phyloP scores from a whole-genome alignment of 306 rosid genomes.

The Castanea mollissima region DNA sequence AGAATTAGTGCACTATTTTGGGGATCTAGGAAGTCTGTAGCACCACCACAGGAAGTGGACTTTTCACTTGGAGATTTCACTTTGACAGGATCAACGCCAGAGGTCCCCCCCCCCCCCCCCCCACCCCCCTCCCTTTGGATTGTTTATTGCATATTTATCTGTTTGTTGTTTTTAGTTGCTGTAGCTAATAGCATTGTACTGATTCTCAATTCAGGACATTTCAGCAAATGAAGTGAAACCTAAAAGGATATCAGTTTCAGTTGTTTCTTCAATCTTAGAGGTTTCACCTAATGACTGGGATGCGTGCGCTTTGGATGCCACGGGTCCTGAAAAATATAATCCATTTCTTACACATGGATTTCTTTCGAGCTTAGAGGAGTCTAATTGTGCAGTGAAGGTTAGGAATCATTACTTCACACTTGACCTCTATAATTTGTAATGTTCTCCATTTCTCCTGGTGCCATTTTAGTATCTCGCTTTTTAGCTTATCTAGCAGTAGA shows the following conservation, averaged over 20 bases:
- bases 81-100: conserved; percentile 38
- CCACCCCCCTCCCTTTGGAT: background rate
- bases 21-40: conserved; percentile 46
- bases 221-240: conserved; percentile 32
- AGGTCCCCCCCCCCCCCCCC: conserved; percentile 25
- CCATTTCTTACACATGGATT: conserved; percentile 83
- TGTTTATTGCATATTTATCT: background rate
- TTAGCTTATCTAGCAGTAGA: background rate
- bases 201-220: conserved; percentile 29
- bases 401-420: background rate
- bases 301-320: conserved; percentile 67
- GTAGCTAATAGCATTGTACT: background rate
- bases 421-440: background rate
- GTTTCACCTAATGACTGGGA: conserved; percentile 77
- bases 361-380: conserved; percentile 65
- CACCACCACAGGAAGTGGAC: conserved; percentile 35
- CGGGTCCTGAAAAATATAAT: conserved; percentile 59
- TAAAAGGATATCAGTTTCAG: conserved; percentile 47
- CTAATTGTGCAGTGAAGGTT: conserved; percentile 68
- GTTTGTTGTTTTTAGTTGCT: background rate
- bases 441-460: background rate
- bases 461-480: background rate
- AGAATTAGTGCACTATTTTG: conserved; percentile 63
- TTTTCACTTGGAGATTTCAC: conserved; percentile 39
- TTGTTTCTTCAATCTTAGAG: conserved; percentile 70